Percentiles rank a stretch among this genome's conserved stretches.
These are phyloP conservation scores for Pleurotus pulmonarius DNA, from an alignment of 768 basidiomycete species.

Conservation along the genomic window DNA sequence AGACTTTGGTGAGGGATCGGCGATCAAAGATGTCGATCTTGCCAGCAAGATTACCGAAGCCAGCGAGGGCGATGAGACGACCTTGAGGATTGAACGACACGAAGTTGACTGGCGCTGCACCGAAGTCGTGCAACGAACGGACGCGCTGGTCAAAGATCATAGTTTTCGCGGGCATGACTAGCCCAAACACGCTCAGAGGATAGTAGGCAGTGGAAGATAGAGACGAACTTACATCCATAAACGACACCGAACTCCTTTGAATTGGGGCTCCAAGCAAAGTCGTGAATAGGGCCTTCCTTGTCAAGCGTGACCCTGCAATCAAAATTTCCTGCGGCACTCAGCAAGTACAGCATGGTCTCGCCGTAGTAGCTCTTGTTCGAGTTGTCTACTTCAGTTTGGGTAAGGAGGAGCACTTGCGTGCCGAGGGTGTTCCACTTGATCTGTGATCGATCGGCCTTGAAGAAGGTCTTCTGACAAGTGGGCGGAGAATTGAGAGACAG, in stretches of 20 bases:
- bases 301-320: conserved; percentile 86
- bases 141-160: conserved; percentile 91
- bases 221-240: conserved; percentile 79
- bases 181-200: not conserved
- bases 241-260: conserved; percentile 96
- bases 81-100: conserved; percentile 94
- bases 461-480: conserved; percentile 88
- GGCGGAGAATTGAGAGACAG: conserved; percentile 55
- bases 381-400: conserved; percentile 96
- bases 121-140: conserved; percentile 86
- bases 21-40: conserved; percentile 92
- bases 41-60: conserved; percentile 96
- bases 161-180: conserved; percentile 94
- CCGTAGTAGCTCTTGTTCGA: conserved; percentile 98
- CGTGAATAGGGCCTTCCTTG: conserved; percentile 97
- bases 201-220: not conserved
- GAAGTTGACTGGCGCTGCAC: conserved; percentile 85
- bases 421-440: conserved; percentile 98
- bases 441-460: conserved; percentile 88
- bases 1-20: conserved; percentile 71
- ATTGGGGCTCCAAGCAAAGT: conserved; percentile 94
- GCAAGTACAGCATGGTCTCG: conserved; percentile 91
- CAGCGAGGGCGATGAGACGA: conserved; percentile 82
- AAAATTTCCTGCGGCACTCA: conserved; percentile 90
- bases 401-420: conserved; percentile 86